A percentile compares a stretch with the other conserved stretches of the same genome.
Evolutionary conservation across 352 stramenopile genomes (phyloP).

Genomic region (Pythium dissotocum): DNA sequence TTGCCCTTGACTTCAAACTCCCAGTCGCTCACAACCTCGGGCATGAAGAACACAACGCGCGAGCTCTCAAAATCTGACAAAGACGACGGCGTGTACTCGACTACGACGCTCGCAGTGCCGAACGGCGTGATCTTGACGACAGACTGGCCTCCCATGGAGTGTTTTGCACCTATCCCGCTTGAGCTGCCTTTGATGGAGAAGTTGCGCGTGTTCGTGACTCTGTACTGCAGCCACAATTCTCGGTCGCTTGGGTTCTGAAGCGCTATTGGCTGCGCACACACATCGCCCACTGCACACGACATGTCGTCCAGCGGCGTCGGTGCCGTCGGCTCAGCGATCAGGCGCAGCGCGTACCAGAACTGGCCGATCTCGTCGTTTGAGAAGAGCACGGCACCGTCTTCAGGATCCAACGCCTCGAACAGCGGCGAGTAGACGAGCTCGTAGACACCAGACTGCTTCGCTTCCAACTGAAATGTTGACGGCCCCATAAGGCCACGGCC

Average conservation of each 20-base stretch:
- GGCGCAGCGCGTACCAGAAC: slow-evolving; percentile 92
- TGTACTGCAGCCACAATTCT: slow-evolving; percentile 71
- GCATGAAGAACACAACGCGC: slow-evolving; percentile 72
- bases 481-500: slow-evolving; percentile 88
- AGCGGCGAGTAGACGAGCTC: slow-evolving; percentile 93
- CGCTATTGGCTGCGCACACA: slow-evolving; percentile 67
- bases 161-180: background rate
- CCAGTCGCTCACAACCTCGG: slow-evolving; percentile 87
- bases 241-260: slow-evolving; percentile 91
- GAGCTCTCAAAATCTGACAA: slow-evolving; percentile 78
- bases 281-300: slow-evolving; percentile 80
- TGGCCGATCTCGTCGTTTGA: slow-evolving; percentile 89
- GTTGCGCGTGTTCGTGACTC: slow-evolving; percentile 82
- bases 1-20: slow-evolving; percentile 80
- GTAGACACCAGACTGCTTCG: slow-evolving; percentile 78
- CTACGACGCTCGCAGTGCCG: slow-evolving; percentile 52
- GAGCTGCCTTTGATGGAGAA: slow-evolving; percentile 78
- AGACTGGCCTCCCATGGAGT: background rate
- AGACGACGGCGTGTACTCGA: slow-evolving; percentile 91
- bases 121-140: slow-evolving; percentile 68
- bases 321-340: slow-evolving; percentile 61
- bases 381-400: slow-evolving; percentile 88
- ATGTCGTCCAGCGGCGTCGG: slow-evolving; percentile 72
- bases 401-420: slow-evolving; percentile 15
- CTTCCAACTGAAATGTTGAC: slow-evolving; percentile 63